A percentile compares a stretch with the other conserved stretches of the same genome.
Evolutionary conservation across 305 asterid species (phyloP).

Genomic region (Caryopteris hybrid): DNA sequence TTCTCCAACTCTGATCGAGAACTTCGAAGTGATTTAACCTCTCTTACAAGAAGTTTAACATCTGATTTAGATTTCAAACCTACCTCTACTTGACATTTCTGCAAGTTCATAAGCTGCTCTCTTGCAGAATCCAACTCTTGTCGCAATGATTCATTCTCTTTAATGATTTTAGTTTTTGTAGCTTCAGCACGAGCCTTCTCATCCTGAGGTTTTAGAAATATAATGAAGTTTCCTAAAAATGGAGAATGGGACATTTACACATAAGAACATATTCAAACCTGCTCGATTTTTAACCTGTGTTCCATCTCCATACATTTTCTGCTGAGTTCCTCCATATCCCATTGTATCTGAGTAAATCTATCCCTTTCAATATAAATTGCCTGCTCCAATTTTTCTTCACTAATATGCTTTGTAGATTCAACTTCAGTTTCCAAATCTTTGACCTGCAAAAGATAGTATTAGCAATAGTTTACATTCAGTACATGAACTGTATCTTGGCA

Average conservation of each 20-base stretch:
- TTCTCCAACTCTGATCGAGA: conserved; percentile 48
- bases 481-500: neutral
- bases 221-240: conserved; percentile 2
- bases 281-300: conserved; percentile 39
- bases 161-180: conserved; percentile 21
- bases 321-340: conserved; percentile 72
- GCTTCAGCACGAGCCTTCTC: conserved; percentile 36
- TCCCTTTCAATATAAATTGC: conserved; percentile 50
- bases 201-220: conserved; percentile 29
- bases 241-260: neutral
- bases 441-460: conserved; percentile 38
- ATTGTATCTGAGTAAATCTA: conserved; percentile 49
- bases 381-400: conserved; percentile 58
- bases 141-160: conserved; percentile 46
- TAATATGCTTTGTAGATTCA: conserved; percentile 37
- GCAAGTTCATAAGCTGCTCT: conserved; percentile 47
- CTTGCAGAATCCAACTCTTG: conserved; percentile 43
- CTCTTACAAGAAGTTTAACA: conserved; percentile 50
- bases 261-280: conserved; percentile 38
- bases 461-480: conserved; percentile 3
- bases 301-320: conserved; percentile 52
- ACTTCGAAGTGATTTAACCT: conserved; percentile 59
- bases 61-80: conserved; percentile 50
- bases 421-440: conserved; percentile 58
- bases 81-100: conserved; percentile 38